Evolutionary conservation across 768 basidiomycete genomes (phyloP).

Genomic region (Austroboletus eburneus): DNA sequence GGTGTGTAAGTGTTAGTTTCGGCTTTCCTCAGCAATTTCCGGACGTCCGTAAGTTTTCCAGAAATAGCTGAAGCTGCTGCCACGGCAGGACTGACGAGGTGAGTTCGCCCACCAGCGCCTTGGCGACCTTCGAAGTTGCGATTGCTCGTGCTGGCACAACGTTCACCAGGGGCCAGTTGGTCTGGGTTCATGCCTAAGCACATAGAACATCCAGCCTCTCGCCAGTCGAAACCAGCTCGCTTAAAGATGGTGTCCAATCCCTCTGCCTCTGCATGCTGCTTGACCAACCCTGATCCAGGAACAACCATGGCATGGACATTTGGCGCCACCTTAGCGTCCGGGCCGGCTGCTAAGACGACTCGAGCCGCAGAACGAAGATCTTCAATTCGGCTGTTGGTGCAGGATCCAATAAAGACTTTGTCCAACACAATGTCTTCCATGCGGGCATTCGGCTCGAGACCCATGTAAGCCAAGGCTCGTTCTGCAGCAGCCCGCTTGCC

Average conservation of each 20-base stretch:
- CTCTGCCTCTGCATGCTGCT: slow-evolving; percentile 87
- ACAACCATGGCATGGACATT: slow-evolving; percentile 86
- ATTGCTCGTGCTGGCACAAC: slow-evolving; percentile 91
- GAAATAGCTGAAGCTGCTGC: slow-evolving; percentile 87
- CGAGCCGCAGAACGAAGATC: slow-evolving; percentile 82
- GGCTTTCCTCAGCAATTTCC: slow-evolving; percentile 60
- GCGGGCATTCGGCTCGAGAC: slow-evolving; percentile 67
- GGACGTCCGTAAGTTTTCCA: slow-evolving; percentile 80
- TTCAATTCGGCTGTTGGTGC: slow-evolving; percentile 92
- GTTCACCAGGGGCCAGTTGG: slow-evolving; percentile 74
- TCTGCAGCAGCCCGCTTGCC: slow-evolving; percentile 65
- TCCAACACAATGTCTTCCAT: slow-evolving; percentile 80
- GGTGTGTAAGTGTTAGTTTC: slow-evolving; percentile 42
- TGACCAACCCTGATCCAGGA: slow-evolving; percentile 86
- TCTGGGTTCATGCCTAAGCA: slow-evolving; percentile 96
- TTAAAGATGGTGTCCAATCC: slow-evolving; percentile 84
- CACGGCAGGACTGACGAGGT: slow-evolving; percentile 89
- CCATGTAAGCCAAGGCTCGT: slow-evolving; percentile 84
- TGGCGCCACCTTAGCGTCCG: slow-evolving; percentile 67
- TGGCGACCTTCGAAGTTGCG: slow-evolving; percentile 92
- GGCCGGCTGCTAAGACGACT: slow-evolving; percentile 70
- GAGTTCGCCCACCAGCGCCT: slow-evolving; percentile 84
- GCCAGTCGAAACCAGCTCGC: slow-evolving; percentile 91
- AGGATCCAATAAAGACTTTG: slow-evolving; percentile 93
- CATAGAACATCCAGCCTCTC: slow-evolving; percentile 95